phyloP scores from a whole-genome alignment of 306 rosid species.

The Prosopis cineraria region DNA sequence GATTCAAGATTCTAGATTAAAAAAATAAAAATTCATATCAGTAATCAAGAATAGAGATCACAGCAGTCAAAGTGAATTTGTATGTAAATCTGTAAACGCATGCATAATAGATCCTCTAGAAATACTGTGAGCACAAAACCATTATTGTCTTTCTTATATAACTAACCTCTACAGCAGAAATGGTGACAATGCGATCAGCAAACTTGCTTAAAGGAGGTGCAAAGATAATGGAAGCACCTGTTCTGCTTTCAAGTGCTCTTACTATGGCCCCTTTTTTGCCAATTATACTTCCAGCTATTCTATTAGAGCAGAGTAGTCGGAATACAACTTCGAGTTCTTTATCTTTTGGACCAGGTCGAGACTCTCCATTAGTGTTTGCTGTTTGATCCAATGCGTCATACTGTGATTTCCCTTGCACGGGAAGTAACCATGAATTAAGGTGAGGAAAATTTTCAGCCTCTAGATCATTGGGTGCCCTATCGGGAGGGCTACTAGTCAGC shows the following conservation, averaged over 20 bases:
- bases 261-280: constrained; percentile 60
- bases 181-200: constrained; percentile 61
- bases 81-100: constrained; percentile 21
- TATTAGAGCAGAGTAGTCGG: constrained; percentile 61
- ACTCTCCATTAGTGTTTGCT: constrained; percentile 28
- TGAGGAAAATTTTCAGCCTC: constrained; percentile 46
- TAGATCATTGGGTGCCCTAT: constrained; percentile 32
- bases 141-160: constrained; percentile 7
- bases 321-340: constrained; percentile 47
- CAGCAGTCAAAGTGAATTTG: not conserved
- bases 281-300: constrained; percentile 64
- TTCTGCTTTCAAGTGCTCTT: constrained; percentile 52
- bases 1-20: constrained; percentile 51
- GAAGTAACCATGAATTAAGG: constrained; percentile 39
- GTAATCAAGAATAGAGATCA: not conserved
- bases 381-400: constrained; percentile 27
- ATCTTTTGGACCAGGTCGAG: constrained; percentile 32
- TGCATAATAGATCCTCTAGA: not conserved
- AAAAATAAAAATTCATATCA: constrained; percentile 27
- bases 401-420: constrained; percentile 42
- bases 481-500: constrained; percentile 32
- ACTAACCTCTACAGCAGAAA: constrained; percentile 72
- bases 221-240: constrained; percentile 70
- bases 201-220: constrained; percentile 48
- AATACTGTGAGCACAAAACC: constrained; percentile 11